Conservation (phyloP, 179 eudicot genomes). For the Corrigiola litoralis region DNA sequence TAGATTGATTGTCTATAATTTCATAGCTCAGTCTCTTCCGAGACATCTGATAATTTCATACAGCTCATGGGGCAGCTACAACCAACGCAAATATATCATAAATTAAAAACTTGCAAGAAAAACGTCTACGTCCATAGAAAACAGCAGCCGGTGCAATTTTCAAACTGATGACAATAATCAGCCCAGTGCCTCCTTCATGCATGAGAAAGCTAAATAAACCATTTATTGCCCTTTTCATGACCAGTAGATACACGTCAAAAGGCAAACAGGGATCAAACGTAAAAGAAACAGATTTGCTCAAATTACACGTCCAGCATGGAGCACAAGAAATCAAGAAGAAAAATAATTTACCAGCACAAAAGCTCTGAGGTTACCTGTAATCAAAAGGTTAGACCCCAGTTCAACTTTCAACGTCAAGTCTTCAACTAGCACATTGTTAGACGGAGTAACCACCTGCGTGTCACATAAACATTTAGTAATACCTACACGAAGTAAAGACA, state of each 20-base stretch:
- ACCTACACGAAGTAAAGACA: conserved; percentile 1
- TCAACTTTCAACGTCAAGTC: conserved; percentile 80
- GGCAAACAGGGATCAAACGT: neutral
- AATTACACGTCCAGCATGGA: too few relatives aligned
- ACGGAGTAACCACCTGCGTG: conserved; percentile 92
- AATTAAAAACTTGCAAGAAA: too few relatives aligned
- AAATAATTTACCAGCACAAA: conserved; percentile 1
- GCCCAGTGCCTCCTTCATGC: neutral
- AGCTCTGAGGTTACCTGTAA: conserved; percentile 55
- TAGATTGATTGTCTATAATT: too few relatives aligned
- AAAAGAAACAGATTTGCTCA: too few relatives aligned
- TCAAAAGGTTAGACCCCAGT: conserved; percentile 93
- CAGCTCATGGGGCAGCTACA: neutral
- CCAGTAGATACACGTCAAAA: too few relatives aligned
- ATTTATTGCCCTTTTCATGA: too few relatives aligned
- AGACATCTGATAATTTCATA: neutral
- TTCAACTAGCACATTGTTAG: conserved; percentile 91
- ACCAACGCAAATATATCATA: neutral
- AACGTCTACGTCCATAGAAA: too few relatives aligned
- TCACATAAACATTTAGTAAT: neutral
- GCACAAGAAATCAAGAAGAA: neutral
- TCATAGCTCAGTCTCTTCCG: too few relatives aligned
- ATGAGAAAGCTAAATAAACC: neutral
- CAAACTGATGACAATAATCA: neutral
- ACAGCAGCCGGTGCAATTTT: too few relatives aligned